Evolutionary conservation across 805 yeast species (phyloP), one percentile per base, ranked within the genome.

Genomic region (Lachancea thermotolerans): DNA sequence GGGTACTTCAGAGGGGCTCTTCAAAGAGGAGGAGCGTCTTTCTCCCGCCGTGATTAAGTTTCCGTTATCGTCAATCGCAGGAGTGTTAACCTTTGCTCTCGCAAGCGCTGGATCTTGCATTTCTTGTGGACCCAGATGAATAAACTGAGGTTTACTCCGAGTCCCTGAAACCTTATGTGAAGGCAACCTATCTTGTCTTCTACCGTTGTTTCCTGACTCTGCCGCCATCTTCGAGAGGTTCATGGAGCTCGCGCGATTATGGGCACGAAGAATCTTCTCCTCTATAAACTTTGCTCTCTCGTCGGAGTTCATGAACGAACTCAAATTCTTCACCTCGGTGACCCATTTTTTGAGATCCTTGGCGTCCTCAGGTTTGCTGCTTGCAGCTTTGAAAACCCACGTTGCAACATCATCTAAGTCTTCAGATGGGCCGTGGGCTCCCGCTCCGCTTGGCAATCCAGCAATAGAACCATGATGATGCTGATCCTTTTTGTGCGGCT

Each of bases 271-370:
- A 6, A 61, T 54, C 30, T 61, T 54, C 10, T 65, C 69, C 55
- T 67, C 74, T 31, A 67, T 74, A 57, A 63, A 71, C 41, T 64
- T 66, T 49, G 78, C 75, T 61, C 88, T 72, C 30, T 73, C 74
- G 31, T 67, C 57, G 36, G 77, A 75, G 44, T 64, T 60, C 17
- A 70, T 69, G 51, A 72, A 77, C 39, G 70, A 66, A 29, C 75
- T 68, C 51, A 81, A 63, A 49, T 78, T 81, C 28, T 67, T 64
- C 37, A 82, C 60, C 56, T 80, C 83, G 27, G 69, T 71, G 31
- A 68, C 62, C 87, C 87, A 82, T 51, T 69, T 70, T 21, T 56
- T 57, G 41, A 73, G 73, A 42, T 76, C 76, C 31, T 62, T 67
- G 12, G 53, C 60, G 25, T 66, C 68, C 10, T 49, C 71, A 56